Base-by-base conservation (phyloP, 2,329 filamentous ascomycete genomes). In the Epichloe bromicola region DNA sequence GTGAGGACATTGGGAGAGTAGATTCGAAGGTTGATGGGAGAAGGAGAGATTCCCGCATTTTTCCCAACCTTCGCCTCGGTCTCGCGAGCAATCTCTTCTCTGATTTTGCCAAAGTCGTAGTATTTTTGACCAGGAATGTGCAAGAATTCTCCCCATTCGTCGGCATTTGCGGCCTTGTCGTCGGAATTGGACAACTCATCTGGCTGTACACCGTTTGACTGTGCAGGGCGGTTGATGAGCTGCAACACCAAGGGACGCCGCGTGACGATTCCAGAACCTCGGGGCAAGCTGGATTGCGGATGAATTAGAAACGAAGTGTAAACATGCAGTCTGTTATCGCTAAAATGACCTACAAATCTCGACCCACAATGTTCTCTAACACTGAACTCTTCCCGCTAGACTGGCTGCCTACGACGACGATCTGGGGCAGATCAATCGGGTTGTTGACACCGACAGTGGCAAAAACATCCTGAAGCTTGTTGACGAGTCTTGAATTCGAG, bases 321-420 rank as follows among this genome's bases (percentile, higher is more conserved):
- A n/a, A 20, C 5, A 30, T 39, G 15, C 38, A 12, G n/a, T 30
- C 4, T 45, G 41, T 17, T 20, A 8, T 26, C 11, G 34, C 3
- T 52, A 54, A 30, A 20, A 46, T 23, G 15, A 77, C 88, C 74
- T 78, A 97, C 91, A 98, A 98, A 73, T 98, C 93, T 75, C 93
- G 82, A 53, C 93, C 93, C 52, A 98, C 93, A 64, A 98, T 98
- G 66, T 98, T 98, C 72, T 98, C 93, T 63, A 98, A 73, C 60
- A 98, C 93, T 17, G 93, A 98, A 78, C 89, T 96, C 83, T 98
- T 98, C 73, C 93, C 93, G 70, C 91, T 96, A 19, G 93, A 98
- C 74, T 98, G 93, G 70, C 90, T 96, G 65, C 93, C 93, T 52
- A 98, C 93, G 60, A 98, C 93, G 60, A 86, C 91, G 68, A 98